phyloP scores from a whole-genome alignment of 306 rosid species.

The Potentilla sterilis region DNA sequence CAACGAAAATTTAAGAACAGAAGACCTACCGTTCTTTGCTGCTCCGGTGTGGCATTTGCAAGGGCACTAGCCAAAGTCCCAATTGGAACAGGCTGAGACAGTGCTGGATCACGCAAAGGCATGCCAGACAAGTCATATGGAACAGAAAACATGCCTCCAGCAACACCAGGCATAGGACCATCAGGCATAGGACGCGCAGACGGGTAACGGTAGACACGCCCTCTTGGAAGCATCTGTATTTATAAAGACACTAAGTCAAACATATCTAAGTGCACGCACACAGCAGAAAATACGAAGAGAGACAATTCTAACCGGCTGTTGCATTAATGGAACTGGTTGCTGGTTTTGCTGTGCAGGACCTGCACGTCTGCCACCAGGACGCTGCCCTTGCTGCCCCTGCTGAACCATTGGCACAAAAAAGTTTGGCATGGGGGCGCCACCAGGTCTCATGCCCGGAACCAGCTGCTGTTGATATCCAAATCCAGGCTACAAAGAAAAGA shows the following conservation, averaged over 20 bases:
- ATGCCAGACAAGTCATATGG: constrained; percentile 85
- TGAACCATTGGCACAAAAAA: constrained; percentile 97
- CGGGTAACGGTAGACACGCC: constrained; percentile 89
- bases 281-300: background rate
- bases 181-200: constrained; percentile 86
- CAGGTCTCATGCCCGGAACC: constrained; percentile 99
- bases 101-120: constrained; percentile 72
- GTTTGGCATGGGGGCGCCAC: constrained; percentile 92
- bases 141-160: constrained; percentile 95
- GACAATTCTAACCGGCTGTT: constrained; percentile 63
- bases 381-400: constrained; percentile 94
- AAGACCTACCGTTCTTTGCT: constrained; percentile 83
- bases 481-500: constrained; percentile 60
- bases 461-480: constrained; percentile 98
- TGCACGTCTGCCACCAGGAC: constrained; percentile 92
- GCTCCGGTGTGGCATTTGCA: constrained; percentile 93
- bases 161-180: constrained; percentile 86
- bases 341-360: constrained; percentile 82
- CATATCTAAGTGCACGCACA: background rate
- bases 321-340: constrained; percentile 88
- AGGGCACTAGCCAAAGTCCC: constrained; percentile 95
- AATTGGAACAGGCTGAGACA: constrained; percentile 76
- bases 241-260: constrained; percentile 19
- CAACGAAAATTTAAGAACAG: background rate
- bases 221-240: constrained; percentile 87